Evolutionary conservation across 768 basidiomycete genomes (phyloP), one percentile per base, ranked within the genome.

Genomic region (Trametes sanguinea): DNA sequence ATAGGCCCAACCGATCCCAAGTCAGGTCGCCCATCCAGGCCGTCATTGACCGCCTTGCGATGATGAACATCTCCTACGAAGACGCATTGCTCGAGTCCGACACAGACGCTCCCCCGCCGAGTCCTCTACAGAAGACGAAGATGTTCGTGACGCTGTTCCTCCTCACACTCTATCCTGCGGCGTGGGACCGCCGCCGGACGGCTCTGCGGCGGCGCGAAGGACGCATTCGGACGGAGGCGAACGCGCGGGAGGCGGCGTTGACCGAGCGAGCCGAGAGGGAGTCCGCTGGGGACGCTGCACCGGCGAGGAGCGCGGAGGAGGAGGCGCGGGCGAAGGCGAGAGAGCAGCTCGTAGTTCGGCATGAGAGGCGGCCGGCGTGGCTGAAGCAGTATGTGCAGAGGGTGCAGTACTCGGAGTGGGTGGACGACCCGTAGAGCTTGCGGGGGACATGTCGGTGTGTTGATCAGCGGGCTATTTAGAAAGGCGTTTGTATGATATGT

Each of bases 101-200:
- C 50, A 65, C 40, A 8, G 47, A 55, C 3, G 66, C 66, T 16
- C 70, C 71, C 17, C 80, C 82, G 53, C 87, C 87, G 9, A 72
- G 75, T 27, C 57, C 87, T 4, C 67, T 76, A 8, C 84, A 81
- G 68, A 87, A 84, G 67, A 58, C 75, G 27, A 71, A 73, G 46
- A 81, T 83, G 8, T 90, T 92, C 69, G 63, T 84, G 33, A 75
- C 77, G 33, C 73, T 92, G 37, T 74, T 90, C 44, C 39, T 85
- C 32, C 75, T 83, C 35, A 90, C 89, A 14, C 71, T 89, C 39
- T 85, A 90, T 69, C 90, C 90, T 4, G 89, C 88, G 42, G 77
- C 89, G 43, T 90, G 89, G 84, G 85, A 90, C 68, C 81, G 84
- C 62, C 78, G 90, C 67, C 77, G 89, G 51, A 74, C 70, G 22